Evolutionary conservation across 2,329 filamentous ascomycete genomes (phyloP).

Genomic region (Sporothrix pallida): DNA sequence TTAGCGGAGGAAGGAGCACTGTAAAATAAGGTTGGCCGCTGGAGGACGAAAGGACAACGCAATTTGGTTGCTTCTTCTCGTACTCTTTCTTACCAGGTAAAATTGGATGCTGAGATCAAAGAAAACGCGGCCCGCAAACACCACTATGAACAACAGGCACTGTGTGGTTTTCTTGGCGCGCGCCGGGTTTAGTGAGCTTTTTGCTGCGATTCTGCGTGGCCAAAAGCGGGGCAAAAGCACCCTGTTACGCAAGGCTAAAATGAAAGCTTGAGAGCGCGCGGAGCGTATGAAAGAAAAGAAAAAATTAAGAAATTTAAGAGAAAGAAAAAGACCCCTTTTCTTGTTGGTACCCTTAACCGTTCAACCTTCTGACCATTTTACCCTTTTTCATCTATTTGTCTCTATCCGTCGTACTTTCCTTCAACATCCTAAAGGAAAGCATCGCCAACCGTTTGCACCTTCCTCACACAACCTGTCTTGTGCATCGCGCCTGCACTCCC

Average conservation of each 20-base stretch:
- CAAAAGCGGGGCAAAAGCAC: slow-evolving; percentile 20
- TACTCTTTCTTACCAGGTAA: neutral
- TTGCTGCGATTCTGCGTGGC: neutral
- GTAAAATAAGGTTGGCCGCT: slow-evolving; percentile 1
- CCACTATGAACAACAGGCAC: neutral
- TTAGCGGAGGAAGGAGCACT: slow-evolving; percentile 7
- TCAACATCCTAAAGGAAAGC: neutral
- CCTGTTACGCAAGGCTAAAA: slow-evolving; percentile 29
- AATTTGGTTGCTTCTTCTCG: neutral
- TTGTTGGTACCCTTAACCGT: neutral
- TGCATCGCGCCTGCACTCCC: slow-evolving; percentile 17
- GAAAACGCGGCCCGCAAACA: neutral
- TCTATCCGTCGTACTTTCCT: neutral
- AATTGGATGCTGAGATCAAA: neutral
- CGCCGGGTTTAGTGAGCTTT: slow-evolving; percentile 23
- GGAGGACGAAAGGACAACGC: neutral
- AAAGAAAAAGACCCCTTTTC: slow-evolving; percentile 7
- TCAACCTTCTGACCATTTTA: neutral
- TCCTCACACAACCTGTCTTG: neutral
- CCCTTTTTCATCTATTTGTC: neutral
- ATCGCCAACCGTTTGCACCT: slow-evolving; percentile 18
- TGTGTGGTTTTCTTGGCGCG: slow-evolving; percentile 9
- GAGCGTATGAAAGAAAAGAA: slow-evolving; percentile 13
- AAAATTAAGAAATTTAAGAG: neutral
- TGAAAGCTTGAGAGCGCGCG: slow-evolving; percentile 4